These are phyloP conservation scores for Hypoxylon trugodes DNA, from an alignment of 495 filamentous ascomycete species.

Conservation along the genomic window DNA sequence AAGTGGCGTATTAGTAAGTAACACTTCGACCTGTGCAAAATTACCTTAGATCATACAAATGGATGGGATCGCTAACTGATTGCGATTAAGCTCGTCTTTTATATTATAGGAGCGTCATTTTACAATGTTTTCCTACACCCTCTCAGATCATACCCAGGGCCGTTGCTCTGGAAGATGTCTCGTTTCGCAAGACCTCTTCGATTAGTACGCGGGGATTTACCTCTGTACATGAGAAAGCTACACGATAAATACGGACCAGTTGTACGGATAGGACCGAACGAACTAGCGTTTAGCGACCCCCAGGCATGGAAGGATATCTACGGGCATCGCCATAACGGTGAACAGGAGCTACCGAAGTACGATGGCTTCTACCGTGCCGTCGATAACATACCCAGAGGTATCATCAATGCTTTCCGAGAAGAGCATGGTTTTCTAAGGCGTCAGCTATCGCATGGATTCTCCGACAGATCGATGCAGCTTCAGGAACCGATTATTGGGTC, in stretches of 20 bases:
- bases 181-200: constrained; percentile 30
- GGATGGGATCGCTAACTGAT: too few relatives aligned
- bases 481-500: constrained; percentile 47
- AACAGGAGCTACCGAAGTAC: constrained; percentile 40
- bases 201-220: constrained; percentile 34
- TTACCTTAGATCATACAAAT: too few relatives aligned
- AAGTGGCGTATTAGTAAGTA: too few relatives aligned
- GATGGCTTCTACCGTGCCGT: constrained; percentile 37
- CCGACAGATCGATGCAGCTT: constrained; percentile 48
- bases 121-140: constrained; percentile 56
- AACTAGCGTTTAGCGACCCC: constrained; percentile 52
- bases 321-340: constrained; percentile 41
- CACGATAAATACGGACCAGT: constrained; percentile 57
- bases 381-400: constrained; percentile 32
- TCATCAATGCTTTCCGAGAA: constrained; percentile 32
- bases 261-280: constrained; percentile 57
- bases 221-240: constrained; percentile 46
- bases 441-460: constrained; percentile 54
- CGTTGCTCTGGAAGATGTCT: constrained; percentile 40
- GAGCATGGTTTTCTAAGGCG: constrained; percentile 49
- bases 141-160: constrained; percentile 54
- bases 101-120: constrained; percentile 21
- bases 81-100: constrained; percentile 19
- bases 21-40: too few relatives aligned
- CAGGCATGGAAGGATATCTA: constrained; percentile 61